These are phyloP conservation scores for Byssothecium circinans DNA, from an alignment of 2,329 filamentous ascomycete species.

Conservation along the genomic window DNA sequence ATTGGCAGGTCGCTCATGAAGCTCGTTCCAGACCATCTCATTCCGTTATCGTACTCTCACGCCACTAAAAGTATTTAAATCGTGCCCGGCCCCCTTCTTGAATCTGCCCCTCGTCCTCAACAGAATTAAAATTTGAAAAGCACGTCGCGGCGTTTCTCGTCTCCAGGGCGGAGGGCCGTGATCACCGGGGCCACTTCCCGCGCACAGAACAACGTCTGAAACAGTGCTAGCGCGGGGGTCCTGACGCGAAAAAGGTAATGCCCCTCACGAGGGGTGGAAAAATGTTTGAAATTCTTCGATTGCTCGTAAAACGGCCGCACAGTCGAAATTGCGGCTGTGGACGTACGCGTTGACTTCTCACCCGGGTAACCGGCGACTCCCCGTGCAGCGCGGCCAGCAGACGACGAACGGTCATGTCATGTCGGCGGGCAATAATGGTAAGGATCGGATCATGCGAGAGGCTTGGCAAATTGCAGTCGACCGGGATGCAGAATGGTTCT, in stretches of 20 bases:
- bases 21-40: no score
- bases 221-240: slow-evolving; percentile 40
- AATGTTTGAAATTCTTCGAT: neutral
- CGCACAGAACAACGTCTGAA: slow-evolving; percentile 28
- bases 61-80: no score
- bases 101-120: slow-evolving; percentile 2
- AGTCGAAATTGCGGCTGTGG: neutral
- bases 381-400: no score
- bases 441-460: slow-evolving; percentile 12
- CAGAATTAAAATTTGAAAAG: slow-evolving; percentile 10
- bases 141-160: slow-evolving; percentile 22
- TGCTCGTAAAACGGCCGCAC: neutral
- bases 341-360: neutral
- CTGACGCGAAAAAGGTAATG: slow-evolving; percentile 22
- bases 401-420: slow-evolving; percentile 12
- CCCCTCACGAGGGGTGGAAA: slow-evolving; percentile 20
- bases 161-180: slow-evolving; percentile 27
- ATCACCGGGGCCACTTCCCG: slow-evolving; percentile 32
- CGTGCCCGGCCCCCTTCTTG: no score
- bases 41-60: no score
- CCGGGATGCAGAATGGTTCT: neutral
- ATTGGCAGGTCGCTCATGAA: no score
- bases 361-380: neutral
- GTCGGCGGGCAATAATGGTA: slow-evolving; percentile 2
- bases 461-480: slow-evolving; percentile 17